Evolutionary conservation across 1,284 basidiomycete genomes (phyloP), one percentile per base, ranked within the genome.

Genomic region (Heterobasidion irregulare): DNA sequence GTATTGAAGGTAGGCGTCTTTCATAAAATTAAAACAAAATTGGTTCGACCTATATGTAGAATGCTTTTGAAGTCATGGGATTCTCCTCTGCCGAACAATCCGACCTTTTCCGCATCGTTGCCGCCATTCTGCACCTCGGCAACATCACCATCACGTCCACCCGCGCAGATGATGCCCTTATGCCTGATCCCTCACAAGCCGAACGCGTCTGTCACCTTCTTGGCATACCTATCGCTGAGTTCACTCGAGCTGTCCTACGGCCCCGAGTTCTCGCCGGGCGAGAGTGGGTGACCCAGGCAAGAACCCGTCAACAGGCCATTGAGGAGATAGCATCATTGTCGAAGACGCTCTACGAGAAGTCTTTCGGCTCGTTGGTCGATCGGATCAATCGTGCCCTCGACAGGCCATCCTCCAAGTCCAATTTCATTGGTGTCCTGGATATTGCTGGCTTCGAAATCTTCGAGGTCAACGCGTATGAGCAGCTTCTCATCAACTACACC

Each of bases 381-480:
- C 83, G 94, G 47, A 93, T 99, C 71, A 99, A 99, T 69, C 84
- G 83, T 51, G 95, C 94, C 1, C 79, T 99, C 1, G 96, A 98
- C 64, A 83, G 95, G 8, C 94, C 95, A 1, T 92, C 91, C 36
- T 84, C 86, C 33, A 97, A 97, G 70, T 88, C 92, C 38, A 94
- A 92, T 1, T 99, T 98, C 69, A 99, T 99, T 59, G 97, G 97
- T 47, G 97, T 99, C 2, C 82, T 99, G 35, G 97, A 99, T 82
- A 99, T 99, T 57, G 97, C 97, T 7, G 97, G 97, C 18, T 99
- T 99, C 73, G 97, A 99, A 70, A 99, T 99, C 73, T 90, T 91
- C 71, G 86, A 89, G 56, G 73, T 82, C 60, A 95, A 95, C 68
- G 89, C 89, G 12, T 99, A 99, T 70, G 97, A 99, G 67, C 97